These are phyloP conservation scores for Hyaloscypha variabilis DNA, from an alignment of 495 filamentous ascomycete genomes.

Conservation along the genomic window DNA sequence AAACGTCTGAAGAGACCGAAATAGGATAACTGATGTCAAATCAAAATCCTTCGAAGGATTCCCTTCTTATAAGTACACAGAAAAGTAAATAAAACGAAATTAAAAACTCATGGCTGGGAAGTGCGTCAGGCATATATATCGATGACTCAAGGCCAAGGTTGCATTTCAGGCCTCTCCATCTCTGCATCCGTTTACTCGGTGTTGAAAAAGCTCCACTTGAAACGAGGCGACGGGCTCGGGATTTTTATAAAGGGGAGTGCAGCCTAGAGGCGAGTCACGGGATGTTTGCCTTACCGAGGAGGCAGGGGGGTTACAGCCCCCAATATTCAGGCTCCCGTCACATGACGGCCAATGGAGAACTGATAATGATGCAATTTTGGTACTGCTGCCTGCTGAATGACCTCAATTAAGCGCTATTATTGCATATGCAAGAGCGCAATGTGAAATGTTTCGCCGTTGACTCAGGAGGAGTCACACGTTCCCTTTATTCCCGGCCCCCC, in stretches of 20 bases:
- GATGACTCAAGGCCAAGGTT: slow-evolving; percentile 1
- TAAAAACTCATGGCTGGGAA: background rate
- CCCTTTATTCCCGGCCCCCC: background rate
- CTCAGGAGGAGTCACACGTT: background rate
- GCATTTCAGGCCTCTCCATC: background rate
- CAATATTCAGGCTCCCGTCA: background rate
- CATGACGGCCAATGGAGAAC: background rate
- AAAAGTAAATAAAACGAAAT: background rate
- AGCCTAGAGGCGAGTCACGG: background rate
- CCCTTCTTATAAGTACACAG: background rate
- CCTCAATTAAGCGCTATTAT: background rate
- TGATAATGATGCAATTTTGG: background rate
- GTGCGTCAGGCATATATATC: background rate
- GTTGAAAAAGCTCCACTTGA: background rate
- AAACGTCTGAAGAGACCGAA: background rate
- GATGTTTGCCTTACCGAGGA: background rate
- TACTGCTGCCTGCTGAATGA: background rate
- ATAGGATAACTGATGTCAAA: background rate
- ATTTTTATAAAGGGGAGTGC: background rate
- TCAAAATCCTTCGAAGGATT: background rate
- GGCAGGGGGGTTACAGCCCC: background rate
- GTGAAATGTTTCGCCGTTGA: background rate
- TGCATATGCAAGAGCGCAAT: background rate
- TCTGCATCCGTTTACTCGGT: background rate
- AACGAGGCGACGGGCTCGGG: background rate